Evolutionary conservation across 495 filamentous ascomycete genomes (phyloP).

Genomic region (Penicillium steckii): DNA sequence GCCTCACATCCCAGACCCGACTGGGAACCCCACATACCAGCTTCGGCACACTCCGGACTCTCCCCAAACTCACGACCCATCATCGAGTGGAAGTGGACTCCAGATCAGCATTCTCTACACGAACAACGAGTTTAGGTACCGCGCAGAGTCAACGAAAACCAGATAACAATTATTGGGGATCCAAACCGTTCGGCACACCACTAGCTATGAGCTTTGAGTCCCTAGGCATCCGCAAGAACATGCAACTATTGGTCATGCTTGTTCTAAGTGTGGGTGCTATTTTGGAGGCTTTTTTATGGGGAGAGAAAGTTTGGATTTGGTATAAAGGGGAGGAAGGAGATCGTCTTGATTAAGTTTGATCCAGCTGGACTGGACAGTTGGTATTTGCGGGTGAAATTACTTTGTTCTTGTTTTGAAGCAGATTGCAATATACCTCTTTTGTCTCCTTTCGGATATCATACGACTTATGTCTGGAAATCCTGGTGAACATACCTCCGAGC

Average conservation of each 20-base stretch:
- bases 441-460: too few relatives aligned
- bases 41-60: not conserved
- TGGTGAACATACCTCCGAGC: too few relatives aligned
- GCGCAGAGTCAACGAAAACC: not conserved
- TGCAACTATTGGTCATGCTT: not conserved
- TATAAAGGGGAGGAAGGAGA: constrained; percentile 9
- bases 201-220: constrained; percentile 12
- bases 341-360: not conserved
- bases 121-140: not conserved
- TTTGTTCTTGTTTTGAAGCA: not conserved
- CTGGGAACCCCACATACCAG: not conserved
- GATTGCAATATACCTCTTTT: not conserved
- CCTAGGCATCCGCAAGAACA: constrained; percentile 5
- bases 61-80: not conserved
- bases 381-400: not conserved
- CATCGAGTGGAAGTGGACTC: not conserved
- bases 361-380: not conserved
- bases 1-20: not conserved
- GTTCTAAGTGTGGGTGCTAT: not conserved
- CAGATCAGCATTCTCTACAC: constrained; percentile 3
- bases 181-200: not conserved
- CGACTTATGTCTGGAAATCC: too few relatives aligned
- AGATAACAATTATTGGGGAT: not conserved
- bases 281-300: constrained; percentile 4
- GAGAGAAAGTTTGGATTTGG: constrained; percentile 9